Evolutionary conservation across 2,329 filamentous ascomycete species (phyloP).

Genomic region (Apiospora arundinis): DNA sequence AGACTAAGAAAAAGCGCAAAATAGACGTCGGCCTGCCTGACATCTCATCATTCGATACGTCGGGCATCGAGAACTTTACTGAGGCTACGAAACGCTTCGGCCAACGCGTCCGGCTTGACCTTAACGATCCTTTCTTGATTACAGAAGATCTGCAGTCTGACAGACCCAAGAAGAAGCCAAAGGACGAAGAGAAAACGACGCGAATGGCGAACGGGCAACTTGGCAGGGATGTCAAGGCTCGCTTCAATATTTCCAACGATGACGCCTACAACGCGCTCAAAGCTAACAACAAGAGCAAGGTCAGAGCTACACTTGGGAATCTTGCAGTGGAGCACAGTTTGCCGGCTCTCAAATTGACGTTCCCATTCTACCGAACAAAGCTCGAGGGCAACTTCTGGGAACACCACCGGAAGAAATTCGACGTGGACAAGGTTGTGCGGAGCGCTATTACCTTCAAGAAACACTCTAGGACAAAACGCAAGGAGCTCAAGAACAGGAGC

Average conservation of each 20-base stretch:
- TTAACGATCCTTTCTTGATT: slow-evolving; percentile 87
- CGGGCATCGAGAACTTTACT: slow-evolving; percentile 83
- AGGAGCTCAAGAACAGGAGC: slow-evolving; percentile 80
- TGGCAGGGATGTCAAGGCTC: slow-evolving; percentile 74
- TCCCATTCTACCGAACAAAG: slow-evolving; percentile 94
- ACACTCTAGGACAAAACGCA: slow-evolving; percentile 77
- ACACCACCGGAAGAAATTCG: slow-evolving; percentile 70
- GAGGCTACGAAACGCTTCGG: slow-evolving; percentile 73
- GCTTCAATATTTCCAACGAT: slow-evolving; percentile 97
- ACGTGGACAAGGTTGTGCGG: slow-evolving; percentile 63
- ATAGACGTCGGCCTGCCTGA: slow-evolving; percentile 65
- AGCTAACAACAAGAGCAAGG: slow-evolving; percentile 95
- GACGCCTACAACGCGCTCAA: slow-evolving; percentile 95
- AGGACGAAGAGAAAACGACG: slow-evolving; percentile 63
- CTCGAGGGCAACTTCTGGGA: slow-evolving; percentile 75
- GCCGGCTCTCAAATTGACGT: slow-evolving; percentile 88
- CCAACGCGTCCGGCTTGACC: slow-evolving; percentile 81
- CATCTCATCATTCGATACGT: slow-evolving; percentile 65
- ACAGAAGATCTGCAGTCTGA: slow-evolving; percentile 77
- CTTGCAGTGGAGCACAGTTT: slow-evolving; percentile 93
- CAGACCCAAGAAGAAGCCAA: slow-evolving; percentile 65
- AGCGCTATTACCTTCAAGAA: slow-evolving; percentile 44
- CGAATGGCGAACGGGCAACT: slow-evolving; percentile 73
- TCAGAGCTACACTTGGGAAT: slow-evolving; percentile 89
- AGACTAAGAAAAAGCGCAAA: slow-evolving; percentile 72